Evolutionary conservation across 1,284 basidiomycete species (phyloP).

Genomic region (Ustilago esculenta): DNA sequence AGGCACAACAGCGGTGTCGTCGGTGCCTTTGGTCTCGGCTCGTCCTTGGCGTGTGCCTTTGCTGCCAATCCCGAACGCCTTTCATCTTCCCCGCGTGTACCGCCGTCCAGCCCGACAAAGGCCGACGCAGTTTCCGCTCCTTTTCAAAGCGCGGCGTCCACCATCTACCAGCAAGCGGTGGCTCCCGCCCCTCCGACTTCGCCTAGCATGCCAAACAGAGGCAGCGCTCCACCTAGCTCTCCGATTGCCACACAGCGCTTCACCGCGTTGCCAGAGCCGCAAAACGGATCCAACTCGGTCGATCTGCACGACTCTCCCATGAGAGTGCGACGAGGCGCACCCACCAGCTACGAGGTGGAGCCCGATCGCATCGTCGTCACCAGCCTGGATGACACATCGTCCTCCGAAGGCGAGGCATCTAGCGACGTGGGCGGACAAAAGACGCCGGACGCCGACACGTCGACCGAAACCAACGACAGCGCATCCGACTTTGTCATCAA

Average conservation of each 20-base stretch:
- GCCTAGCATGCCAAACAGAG: slow-evolving; percentile 12
- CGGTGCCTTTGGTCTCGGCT: slow-evolving; percentile 34
- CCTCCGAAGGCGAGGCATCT: slow-evolving; percentile 24
- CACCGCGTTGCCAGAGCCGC: not conserved
- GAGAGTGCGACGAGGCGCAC: slow-evolving; percentile 21
- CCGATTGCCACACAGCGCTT: slow-evolving; percentile 15
- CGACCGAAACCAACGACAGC: slow-evolving; percentile 20
- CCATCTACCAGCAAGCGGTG: slow-evolving; percentile 33
- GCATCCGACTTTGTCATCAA: slow-evolving; percentile 44
- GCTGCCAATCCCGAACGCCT: slow-evolving; percentile 4
- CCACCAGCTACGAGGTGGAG: slow-evolving; percentile 46
- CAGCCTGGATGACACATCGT: slow-evolving; percentile 40
- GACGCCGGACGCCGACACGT: slow-evolving; percentile 32
- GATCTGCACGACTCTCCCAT: slow-evolving; percentile 37
- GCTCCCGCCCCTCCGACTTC: slow-evolving; percentile 42
- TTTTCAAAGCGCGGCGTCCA: slow-evolving; percentile 12
- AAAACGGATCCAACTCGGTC: slow-evolving; percentile 1
- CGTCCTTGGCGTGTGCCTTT: slow-evolving; percentile 16
- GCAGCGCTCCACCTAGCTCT: slow-evolving; percentile 13
- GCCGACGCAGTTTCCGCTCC: slow-evolving; percentile 1
- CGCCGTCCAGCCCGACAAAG: slow-evolving; percentile 46
- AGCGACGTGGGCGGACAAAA: slow-evolving; percentile 11
- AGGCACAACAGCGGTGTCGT: slow-evolving; percentile 31
- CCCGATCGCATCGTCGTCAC: slow-evolving; percentile 48
- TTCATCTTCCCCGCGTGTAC: slow-evolving; percentile 26